Percentiles rank a stretch among this genome's conserved stretches.
These are phyloP conservation scores for Graphilbum fragrans DNA, from an alignment of 2,329 filamentous ascomycete species.

Conservation along the genomic window DNA sequence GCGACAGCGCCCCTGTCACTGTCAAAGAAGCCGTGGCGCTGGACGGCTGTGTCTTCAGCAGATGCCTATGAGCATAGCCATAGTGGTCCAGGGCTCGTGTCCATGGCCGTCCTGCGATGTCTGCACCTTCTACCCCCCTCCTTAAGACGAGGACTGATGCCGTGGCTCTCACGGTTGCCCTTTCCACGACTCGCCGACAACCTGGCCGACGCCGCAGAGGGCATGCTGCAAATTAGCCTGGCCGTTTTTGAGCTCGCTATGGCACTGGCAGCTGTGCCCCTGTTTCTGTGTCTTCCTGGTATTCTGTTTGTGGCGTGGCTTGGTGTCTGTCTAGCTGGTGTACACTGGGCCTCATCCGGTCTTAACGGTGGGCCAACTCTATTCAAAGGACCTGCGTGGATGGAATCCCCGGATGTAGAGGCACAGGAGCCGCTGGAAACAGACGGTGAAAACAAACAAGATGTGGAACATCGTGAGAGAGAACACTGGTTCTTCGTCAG, in stretches of 20 bases:
- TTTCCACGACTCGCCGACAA: no score
- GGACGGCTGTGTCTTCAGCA: constrained; percentile 6
- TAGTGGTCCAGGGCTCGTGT: no score
- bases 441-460: background rate
- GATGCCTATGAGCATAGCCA: background rate
- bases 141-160: no score
- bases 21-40: background rate
- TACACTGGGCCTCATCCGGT: constrained; percentile 15
- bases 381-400: background rate
- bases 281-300: constrained; percentile 19
- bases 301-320: constrained; percentile 17
- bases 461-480: constrained; percentile 13
- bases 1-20: background rate
- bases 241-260: constrained; percentile 11
- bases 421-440: constrained; percentile 4
- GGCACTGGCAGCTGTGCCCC: constrained; percentile 14
- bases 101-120: background rate
- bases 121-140: no score
- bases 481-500: constrained; percentile 21
- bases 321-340: constrained; percentile 10
- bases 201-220: constrained; percentile 19
- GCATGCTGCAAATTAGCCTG: constrained; percentile 4
- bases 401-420: background rate
- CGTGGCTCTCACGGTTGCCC: no score
- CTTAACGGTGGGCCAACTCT: constrained; percentile 19